Base-by-base conservation (phyloP, 805 yeast genomes). In the Teunomyces stri region DNA sequence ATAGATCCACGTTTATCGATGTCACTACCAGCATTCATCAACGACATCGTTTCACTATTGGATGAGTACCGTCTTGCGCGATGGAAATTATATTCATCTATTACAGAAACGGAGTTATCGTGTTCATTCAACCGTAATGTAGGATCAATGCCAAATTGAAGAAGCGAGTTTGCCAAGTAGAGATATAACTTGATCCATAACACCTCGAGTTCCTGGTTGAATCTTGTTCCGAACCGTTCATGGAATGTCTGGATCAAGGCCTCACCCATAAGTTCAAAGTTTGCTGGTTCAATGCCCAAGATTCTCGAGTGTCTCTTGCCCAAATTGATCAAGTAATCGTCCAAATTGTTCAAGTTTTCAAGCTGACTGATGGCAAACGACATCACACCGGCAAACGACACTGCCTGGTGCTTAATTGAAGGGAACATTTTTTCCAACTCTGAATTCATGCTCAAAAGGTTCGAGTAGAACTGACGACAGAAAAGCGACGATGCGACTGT, bases 291-390 rank as follows among this genome's bases (percentile, higher is more conserved):
- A 34, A 87, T 84, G 12, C 88, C 89, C 51, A 88, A 68, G 43
- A 88, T 82, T 53, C 96, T 69, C 2, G 89, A 70, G 62, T 89
- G 96, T 44, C 88, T 70, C 59, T 85, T 86, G 1, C 91, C 95
- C 53, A 88, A 65, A 41, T 79, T 77, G 38, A 69, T 69, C 43
- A 89, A 66, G 47, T 82, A 83, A 21, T 76, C 84, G 56, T 85
- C 84, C 54, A 87, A 66, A 5, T 66, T 63, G 2, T 74, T 59
- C 44, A 87, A 69, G 52, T 82, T 75, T 45, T 85, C 90, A 44
- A 88, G 68, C 53, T 81, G 81, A 25, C 76, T 65, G 49, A 88
- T 80, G 2, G 91, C 86, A 37, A 81, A 74, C 25, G 87, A 78
- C 55, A 89, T 63, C 15, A 88, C 88, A 4, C 91, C 90, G 0